Evolutionary conservation across 345 rosid genomes (phyloP), one percentile per base, ranked within the genome.

Genomic region (Pseudoturritis turrita): DNA sequence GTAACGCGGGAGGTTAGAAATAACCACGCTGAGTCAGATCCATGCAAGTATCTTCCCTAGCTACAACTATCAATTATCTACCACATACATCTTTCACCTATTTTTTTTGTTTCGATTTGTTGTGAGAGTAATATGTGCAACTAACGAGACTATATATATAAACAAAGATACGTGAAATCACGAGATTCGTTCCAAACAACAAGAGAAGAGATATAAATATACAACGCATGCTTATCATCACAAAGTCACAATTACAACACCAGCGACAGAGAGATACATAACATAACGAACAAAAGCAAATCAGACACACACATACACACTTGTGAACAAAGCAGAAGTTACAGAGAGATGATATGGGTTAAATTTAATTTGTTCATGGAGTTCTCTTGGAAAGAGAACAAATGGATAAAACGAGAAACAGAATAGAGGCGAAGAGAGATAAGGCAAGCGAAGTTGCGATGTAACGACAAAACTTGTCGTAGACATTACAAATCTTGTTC

Each of bases 401-500:
- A 57, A 74, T 37, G 21, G 83, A 76, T 25, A 91, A 91, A 7
- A 84, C 11, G n/a, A 87, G 66, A 19, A 94, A 90, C 69, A 89
- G 67, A 9, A 91, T 8, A 2, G 86, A 80, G 4, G 93, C 90
- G 2, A 87, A 46, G 49, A 94, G 65, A 0, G 93, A 70, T 40
- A 85, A 11, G 1, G 77, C 85, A 18, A 83, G 10, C 21, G 96
- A 80, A 54, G 76, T 72, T 10, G 74, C 95, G 0, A 77, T 2
- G 69, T 89, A 83, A 15, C 50, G 71, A 71, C 98, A 94, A 84
- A 81, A 94, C 81, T 78, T 86, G 72, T 62, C 90, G 56, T 75
- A 88, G 2, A 33, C 62, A 51, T 45, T 2, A 86, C 96, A 94
- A 3, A 89, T 54, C 87, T 94, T 77, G 3, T 0, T 31, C 98